phyloP scores from a whole-genome alignment of 768 basidiomycete genomes.

The Pleurotus tuber-regium region DNA sequence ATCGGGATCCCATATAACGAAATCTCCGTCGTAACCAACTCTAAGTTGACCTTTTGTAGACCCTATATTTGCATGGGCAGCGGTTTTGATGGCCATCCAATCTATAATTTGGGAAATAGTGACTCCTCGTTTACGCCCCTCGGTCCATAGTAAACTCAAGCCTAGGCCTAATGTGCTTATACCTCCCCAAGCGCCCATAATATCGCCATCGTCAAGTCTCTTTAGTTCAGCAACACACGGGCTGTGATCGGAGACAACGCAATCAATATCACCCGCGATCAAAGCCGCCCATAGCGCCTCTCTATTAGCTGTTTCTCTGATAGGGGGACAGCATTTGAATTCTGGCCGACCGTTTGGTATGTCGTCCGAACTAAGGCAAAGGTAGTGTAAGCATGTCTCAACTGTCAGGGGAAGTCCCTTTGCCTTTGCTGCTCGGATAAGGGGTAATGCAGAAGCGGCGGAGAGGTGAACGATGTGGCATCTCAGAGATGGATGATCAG shows the following conservation, averaged over 20 bases:
- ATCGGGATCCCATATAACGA: slow-evolving; percentile 79
- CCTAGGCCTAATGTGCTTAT: slow-evolving; percentile 91
- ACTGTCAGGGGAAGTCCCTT: slow-evolving; percentile 75
- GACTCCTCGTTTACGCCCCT: slow-evolving; percentile 59
- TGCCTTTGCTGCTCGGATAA: slow-evolving; percentile 66
- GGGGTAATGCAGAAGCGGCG: slow-evolving; percentile 75
- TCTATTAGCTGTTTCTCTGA: slow-evolving; percentile 71
- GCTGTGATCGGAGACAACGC: slow-evolving; percentile 94
- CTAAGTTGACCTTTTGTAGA: slow-evolving; percentile 68
- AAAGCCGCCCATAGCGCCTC: slow-evolving; percentile 81
- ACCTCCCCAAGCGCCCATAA: slow-evolving; percentile 94
- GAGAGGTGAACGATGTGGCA: slow-evolving; percentile 97
- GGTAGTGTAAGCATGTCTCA: slow-evolving; percentile 98
- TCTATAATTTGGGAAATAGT: slow-evolving; percentile 58
- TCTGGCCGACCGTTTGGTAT: slow-evolving; percentile 78
- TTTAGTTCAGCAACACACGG: slow-evolving; percentile 87
- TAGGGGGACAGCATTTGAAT: slow-evolving; percentile 97
- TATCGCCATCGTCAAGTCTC: slow-evolving; percentile 68
- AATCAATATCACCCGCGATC: slow-evolving; percentile 81
- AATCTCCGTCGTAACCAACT: slow-evolving; percentile 81
- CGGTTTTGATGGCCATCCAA: slow-evolving; percentile 77
- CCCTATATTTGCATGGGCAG: slow-evolving; percentile 74
- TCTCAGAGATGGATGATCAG: slow-evolving; percentile 60
- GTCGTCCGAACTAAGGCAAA: slow-evolving; percentile 68
- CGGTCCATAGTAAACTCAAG: slow-evolving; percentile 86